Conservation (phyloP, 306 rosid genomes). For the Abrus precatorius region DNA sequence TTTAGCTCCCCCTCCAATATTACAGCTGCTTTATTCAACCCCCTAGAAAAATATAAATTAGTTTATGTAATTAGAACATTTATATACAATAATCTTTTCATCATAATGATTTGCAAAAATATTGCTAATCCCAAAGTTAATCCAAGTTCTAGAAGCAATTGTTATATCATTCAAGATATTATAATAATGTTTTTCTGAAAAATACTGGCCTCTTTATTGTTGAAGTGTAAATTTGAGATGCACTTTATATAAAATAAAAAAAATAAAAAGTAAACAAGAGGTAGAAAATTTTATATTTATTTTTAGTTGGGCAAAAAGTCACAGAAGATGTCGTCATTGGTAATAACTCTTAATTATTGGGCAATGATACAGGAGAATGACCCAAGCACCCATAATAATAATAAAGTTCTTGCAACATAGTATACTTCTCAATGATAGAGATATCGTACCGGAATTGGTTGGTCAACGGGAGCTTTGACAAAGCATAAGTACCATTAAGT, state of each 20-base stretch:
- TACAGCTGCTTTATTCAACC: slow-evolving; percentile 68
- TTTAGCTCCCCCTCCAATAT: slow-evolving; percentile 63
- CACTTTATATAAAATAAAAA: too few relatives aligned
- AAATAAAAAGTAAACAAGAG: too few relatives aligned
- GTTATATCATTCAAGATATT: neutral
- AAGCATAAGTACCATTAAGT: slow-evolving; percentile 13
- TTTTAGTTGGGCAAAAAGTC: too few relatives aligned
- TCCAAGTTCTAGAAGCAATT: slow-evolving; percentile 10
- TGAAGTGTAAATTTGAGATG: too few relatives aligned
- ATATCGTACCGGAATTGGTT: slow-evolving; percentile 67
- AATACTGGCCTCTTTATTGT: too few relatives aligned
- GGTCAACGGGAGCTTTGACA: slow-evolving; percentile 70
- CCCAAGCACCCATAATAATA: neutral
- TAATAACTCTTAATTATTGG: neutral
- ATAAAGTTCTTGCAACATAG: neutral
- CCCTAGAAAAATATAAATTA: slow-evolving; percentile 41
- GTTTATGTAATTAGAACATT: neutral
- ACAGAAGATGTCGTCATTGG: neutral
- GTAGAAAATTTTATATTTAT: too few relatives aligned
- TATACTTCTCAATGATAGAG: neutral
- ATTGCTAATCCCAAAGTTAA: neutral
- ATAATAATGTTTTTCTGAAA: too few relatives aligned
- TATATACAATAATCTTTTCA: neutral
- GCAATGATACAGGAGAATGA: neutral
- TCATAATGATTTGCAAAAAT: neutral